Evolutionary conservation across 495 filamentous ascomycete genomes (phyloP), one percentile per base, ranked within the genome.

Genomic region (Friedmanniomyces endolithicus): DNA sequence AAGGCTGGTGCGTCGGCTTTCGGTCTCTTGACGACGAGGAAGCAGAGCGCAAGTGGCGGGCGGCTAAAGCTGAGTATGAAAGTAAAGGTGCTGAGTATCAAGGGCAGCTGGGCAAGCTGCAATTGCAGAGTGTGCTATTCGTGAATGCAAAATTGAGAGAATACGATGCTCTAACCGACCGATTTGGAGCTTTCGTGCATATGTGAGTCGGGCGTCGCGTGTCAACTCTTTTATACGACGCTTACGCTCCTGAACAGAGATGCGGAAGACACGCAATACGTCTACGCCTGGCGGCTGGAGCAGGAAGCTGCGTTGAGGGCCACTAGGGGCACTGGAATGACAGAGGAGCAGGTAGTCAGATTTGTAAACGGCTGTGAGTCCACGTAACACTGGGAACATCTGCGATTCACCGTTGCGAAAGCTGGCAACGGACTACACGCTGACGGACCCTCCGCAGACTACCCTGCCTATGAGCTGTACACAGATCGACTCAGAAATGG

Each of bases 1-100:
- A 97, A 65, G 90, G 90, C 16, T 97, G 90, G 90, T 80, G 86
- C 68, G 83, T 95, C 31, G 90, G 89, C 1, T 96, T 97, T 70
- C 78, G 84, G 16, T 61, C 82, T 3, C 74, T 89, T 49, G 63
- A 71, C 51, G 72, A 79, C 12, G 50, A 67, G 1, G 71, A 71
- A n/a, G 56, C 90, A 29, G 71, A 75, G 53, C 61, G 57, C 50
- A 76, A 74, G 43, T 88, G 83, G 81, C 68, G 76, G 46, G 63
- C 59, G 22, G 76, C 80, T 2, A 75, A 73, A 39, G 48, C 68
- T 57, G 44, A 78, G 70, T 55, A 69, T 71, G 66, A 72, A 33
- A 50, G 67, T 70, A 63, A 72, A 25, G 57, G 65, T 37, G 67
- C 63, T 40, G 51, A 53, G 35, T 78, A 74, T 63, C 61, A 61